Base-by-base conservation (phyloP, 1,284 basidiomycete species). In the Ganoderma leucocontextum region DNA sequence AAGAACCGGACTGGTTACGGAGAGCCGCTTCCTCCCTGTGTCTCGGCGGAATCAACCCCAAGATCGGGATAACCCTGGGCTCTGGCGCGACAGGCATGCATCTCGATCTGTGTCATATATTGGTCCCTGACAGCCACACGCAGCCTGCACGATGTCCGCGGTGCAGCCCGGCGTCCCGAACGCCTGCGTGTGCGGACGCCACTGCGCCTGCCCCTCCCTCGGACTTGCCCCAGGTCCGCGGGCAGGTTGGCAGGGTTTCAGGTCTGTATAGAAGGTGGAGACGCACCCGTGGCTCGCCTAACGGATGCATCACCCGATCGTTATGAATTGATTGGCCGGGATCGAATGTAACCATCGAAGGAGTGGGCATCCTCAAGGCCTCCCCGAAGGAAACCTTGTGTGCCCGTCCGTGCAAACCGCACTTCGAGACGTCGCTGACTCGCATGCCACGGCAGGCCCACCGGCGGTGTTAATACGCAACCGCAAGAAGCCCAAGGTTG, bases 301-400 rank as follows among this genome's bases (percentile, higher is more conserved):
- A 22, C 47, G 22, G 47, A 10, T 29, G 52, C 17, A 35, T 35
- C 33, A 29, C 52, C 52, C 15, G 52, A 35, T 55, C 52, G 15
- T 35, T 33, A 35, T 55, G 52, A 35, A 55, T 55, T 33, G 29
- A 35, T 33, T 55, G 29, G 17, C 52, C 33, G 17, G 9, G 52
- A 19, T 55, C 52, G 33, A 55, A 55, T 55, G 47, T 52, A 52
- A 52, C 47, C 47, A 52, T 52, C 47, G 47, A 29, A 29, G 47
- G 47, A 10, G 22, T 22, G 47, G 47, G 47, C 47, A 25, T 52
- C 47, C 47, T 52, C 22, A 52, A 25, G 47, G 22, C 47, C 41
- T 42, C 15, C 10, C 22, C 25, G 47, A 22, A 52, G 47, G 22
- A 22, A 15, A 12, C 47, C 22, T 25, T 5, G 47, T 22, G 22